Base-by-base conservation (phyloP, 768 basidiomycete species). In the Mycena venus region DNA sequence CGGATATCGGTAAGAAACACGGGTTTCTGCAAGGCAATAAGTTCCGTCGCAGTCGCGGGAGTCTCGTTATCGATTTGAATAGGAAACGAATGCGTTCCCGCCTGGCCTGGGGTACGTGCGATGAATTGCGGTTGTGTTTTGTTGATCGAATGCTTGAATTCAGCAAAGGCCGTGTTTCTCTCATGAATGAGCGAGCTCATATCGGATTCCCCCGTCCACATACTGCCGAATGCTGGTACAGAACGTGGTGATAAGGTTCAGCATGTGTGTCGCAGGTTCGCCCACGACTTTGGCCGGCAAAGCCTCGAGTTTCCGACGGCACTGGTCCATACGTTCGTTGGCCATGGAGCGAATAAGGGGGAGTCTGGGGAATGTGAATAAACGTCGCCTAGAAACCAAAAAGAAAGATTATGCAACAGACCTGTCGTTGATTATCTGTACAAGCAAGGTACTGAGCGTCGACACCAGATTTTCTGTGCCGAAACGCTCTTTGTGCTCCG, bases 241-340 rank as follows among this genome's bases (percentile, higher is more conserved):
- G 62, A 87, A 84, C 9, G 68, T 66, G 8, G 83, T 85, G 42
- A 88, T 66, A 0, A 87, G 76, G 11, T 76, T 80, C 9, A 86
- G 73, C 75, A 86, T 81, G 70, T 84, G 82, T 5, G 83, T 83
- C 4, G 84, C 80, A 7, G 87, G 85, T 15, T 87, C 86, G 8
- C 74, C 76, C 7, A 79, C 78, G 23, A 84, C 77, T 10, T 76
- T 78, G 10, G 76, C 75, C 1, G 86, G 86, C 9, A 87, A 72
- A 2, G 34, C 64, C 0, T 59, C 55, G 0, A 86, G 75, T 29
- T 84, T 82, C 8, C 36, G 27, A 8, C 65, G 75, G 55, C 83
- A 85, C 1, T 36, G 63, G 2, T 75, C 75, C n/a, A 87, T 76
- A 7, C 10, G 83, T 72, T 70, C 85, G 80, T 5, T 69, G 32